These are phyloP conservation scores for Acanthochlamys bracteata DNA, from an alignment of 106 monocot species.

Conservation along the genomic window DNA sequence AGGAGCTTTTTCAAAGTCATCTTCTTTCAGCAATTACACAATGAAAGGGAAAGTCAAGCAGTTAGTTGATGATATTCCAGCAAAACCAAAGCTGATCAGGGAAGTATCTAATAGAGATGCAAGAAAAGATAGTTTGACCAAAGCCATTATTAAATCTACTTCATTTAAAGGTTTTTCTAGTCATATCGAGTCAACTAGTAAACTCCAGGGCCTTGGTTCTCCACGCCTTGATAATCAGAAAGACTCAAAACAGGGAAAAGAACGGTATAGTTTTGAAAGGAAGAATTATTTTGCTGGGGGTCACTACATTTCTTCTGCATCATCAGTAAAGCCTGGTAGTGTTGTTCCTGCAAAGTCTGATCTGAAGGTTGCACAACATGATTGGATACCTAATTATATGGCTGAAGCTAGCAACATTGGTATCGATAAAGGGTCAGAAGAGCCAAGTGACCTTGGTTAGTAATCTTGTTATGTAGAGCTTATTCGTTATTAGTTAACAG, in stretches of 20 bases:
- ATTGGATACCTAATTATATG: conserved; percentile 16
- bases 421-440: conserved; percentile 26
- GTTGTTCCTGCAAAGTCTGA: conserved; percentile 16
- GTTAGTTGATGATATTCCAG: conserved; percentile 21
- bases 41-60: conserved; percentile 47
- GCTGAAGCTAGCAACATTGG: conserved; percentile 18
- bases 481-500: neutral
- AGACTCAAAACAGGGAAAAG: conserved; percentile 26
- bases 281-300: conserved; percentile 26
- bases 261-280: conserved; percentile 30
- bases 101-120: conserved; percentile 14
- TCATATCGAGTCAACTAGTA: conserved; percentile 18
- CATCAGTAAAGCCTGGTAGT: conserved; percentile 6
- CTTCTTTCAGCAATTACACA: conserved; percentile 30
- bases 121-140: conserved; percentile 22
- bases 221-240: conserved; percentile 20
- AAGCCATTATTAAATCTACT: conserved; percentile 28
- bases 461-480: neutral
- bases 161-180: conserved; percentile 34
- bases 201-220: conserved; percentile 21
- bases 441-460: conserved; percentile 16
- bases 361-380: conserved; percentile 11
- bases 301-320: conserved; percentile 10
- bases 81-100: conserved; percentile 21
- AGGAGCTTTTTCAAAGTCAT: conserved; percentile 45